These are phyloP conservation scores for Dioscorea dumetorum DNA, from an alignment of 106 monocot species.

Conservation along the genomic window DNA sequence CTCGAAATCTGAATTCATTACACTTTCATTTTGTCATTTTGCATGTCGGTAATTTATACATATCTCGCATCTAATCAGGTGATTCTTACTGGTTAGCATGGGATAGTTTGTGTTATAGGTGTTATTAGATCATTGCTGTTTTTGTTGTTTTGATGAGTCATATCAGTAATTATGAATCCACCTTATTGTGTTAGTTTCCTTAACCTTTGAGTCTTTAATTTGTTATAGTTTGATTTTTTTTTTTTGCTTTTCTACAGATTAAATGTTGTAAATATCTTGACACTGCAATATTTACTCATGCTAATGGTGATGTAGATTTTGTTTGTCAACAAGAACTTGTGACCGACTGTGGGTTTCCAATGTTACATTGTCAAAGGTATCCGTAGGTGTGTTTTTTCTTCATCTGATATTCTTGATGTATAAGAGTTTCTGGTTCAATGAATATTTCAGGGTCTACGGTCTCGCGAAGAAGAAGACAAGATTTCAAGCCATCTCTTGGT, in stretches of 20 bases:
- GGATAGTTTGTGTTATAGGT: not conserved
- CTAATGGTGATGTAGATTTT: conserved; percentile 43
- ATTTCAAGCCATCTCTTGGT: conserved; percentile 68
- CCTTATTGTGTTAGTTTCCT: not conserved
- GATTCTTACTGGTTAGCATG: too few relatives aligned
- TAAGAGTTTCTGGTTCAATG: not conserved
- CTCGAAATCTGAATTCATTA: too few relatives aligned
- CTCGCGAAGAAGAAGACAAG: conserved; percentile 88
- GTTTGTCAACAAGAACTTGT: conserved; percentile 75
- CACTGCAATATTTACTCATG: not conserved
- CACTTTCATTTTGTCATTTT: too few relatives aligned
- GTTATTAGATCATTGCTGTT: not conserved
- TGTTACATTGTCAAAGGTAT: conserved; percentile 54
- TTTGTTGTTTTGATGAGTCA: not conserved
- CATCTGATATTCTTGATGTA: not conserved
- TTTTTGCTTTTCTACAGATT: not conserved
- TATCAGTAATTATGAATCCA: not conserved
- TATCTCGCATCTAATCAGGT: too few relatives aligned
- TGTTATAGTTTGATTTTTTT: not conserved
- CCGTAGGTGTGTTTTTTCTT: conserved; percentile 6
- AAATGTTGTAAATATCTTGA: not conserved
- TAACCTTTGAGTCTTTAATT: not conserved
- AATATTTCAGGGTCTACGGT: conserved; percentile 55
- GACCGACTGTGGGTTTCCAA: conserved; percentile 58
- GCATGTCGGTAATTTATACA: too few relatives aligned